Base-by-base conservation (phyloP, 192 early-diverging fungal genomes). In the Jimgerdemannia flammicorona region DNA sequence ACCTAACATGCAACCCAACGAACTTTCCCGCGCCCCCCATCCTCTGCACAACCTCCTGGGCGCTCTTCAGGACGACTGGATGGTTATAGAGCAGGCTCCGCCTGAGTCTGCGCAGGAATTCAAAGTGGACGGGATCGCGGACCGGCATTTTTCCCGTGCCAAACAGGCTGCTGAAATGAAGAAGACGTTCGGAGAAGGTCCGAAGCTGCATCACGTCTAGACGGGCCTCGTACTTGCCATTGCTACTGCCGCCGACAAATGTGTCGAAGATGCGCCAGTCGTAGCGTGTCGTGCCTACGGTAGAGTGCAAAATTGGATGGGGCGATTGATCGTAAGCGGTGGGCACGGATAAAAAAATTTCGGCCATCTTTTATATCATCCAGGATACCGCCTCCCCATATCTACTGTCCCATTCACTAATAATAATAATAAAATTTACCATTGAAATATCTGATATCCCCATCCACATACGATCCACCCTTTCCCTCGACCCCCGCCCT, bases 1-100 rank as follows among this genome's bases (percentile, higher is more conserved):
- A 79, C 81, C 81, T 78, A 64, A 82, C 44, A 72, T 82, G 81
- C 19, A 79, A 44, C 14, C 81, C 81, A 29, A 82, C 72, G 44
- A 79, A 82, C 19, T 73, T 74, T 14, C 77, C 81, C n/a, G 43
- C 20, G 11, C 81, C 81, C 14, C 75, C 75, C 8, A 82, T 64
- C 44, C 66, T 70, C 1, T 76, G 10, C 4, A 79, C 54, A 11
- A 82, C 43, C 29, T 67, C 39, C 9, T 82, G 70, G 44, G 77
- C 69, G 11, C 74, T 65, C 3, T 65, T 14, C 8, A 74, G 66
- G 3, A 82, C 78, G 39, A 77, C 66, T 1, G 81, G 81, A 64
- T 82, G 81, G 20, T 40, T 72, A 66, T 79, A 82, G 0, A 75
- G 70, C 43, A 82, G 74, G 44, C 77, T 79, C 19, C 74, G 74